phyloP scores from a whole-genome alignment of 805 yeast genomes.

The Kazachstania bromeliacearum region DNA sequence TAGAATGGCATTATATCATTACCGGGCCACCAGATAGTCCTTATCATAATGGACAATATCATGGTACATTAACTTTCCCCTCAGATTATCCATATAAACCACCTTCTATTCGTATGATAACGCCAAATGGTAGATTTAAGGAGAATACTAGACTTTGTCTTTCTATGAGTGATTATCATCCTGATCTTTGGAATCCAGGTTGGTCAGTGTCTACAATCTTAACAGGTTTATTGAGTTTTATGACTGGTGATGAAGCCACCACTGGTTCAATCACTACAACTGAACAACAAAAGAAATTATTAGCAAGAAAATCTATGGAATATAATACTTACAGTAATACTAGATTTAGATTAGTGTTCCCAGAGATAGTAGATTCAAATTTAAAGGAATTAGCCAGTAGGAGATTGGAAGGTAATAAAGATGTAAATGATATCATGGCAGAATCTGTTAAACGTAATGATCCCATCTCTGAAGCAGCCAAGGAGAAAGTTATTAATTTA shows the following conservation, averaged over 20 bases:
- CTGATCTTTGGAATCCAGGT: conserved; percentile 92
- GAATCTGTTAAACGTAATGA: conserved; percentile 9
- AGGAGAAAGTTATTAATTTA: conserved; percentile 26
- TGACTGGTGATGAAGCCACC: conserved; percentile 81
- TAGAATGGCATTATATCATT: conserved; percentile 90
- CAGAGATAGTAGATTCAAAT: conserved; percentile 44
- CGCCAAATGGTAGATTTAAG: conserved; percentile 84
- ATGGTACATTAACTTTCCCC: conserved; percentile 79
- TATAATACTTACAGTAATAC: conserved; percentile 52
- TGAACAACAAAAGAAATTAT: conserved; percentile 42
- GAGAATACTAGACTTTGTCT: conserved; percentile 76
- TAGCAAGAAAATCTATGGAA: conserved; percentile 50
- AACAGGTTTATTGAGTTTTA: conserved; percentile 79
- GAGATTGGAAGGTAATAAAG: conserved; percentile 8
- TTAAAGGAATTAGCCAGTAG: conserved; percentile 19
- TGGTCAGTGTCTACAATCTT: conserved; percentile 89
- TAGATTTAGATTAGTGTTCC: conserved; percentile 55
- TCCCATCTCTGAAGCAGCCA: conserved; percentile 24
- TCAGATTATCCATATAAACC: conserved; percentile 85
- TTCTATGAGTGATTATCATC: conserved; percentile 92
- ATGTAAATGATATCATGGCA: conserved; percentile 3
- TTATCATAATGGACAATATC: conserved; percentile 78
- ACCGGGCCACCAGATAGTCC: conserved; percentile 91
- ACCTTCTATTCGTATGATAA: conserved; percentile 78
- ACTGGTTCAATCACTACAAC: conserved; percentile 73